Base-by-base conservation (phyloP, 2,329 filamentous ascomycete species). In the Colletotrichum musae region DNA sequence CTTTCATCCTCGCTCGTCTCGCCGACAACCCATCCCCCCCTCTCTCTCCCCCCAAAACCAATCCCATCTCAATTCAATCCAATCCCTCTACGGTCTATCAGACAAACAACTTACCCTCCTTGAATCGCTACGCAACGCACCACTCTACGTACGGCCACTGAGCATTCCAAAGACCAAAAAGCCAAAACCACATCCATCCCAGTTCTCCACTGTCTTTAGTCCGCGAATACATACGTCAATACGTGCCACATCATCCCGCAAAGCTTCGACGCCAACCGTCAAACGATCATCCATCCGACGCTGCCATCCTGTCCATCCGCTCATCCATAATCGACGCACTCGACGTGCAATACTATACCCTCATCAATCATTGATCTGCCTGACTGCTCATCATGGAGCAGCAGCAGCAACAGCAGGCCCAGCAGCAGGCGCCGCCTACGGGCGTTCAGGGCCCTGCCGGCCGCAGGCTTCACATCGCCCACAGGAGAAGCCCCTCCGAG, bases 401-500 rank as follows among this genome's bases (percentile, higher is more conserved):
- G 77, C 80, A 82, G 70, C 72, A 75, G 58, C 75, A 78, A 63
- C 67, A 65, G 45, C 77, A 77, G 72, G 79, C 80, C 81, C 79
- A 80, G 72, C 82, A 84, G 76, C 84, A 83, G 78, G 83, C 83
- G 77, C 83, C 83, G 77, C 77, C 84, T 74, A 86, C 86, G 78
- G 88, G 88, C 77, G 87, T 90, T 70, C 86, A 86, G 80, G 94
- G 94, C 75, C 93, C 94, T 77, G 84, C 92, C 80, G 94, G 94
- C 79, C 94, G 95, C 80, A 92, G 95, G 81, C 90, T 98, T 81
- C 95, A 98, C 86, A 98, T 98, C 84, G 95, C 95, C 78, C 95
- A 98, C 86, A 93, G 95, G 80, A 92, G 95, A 83, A 98, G 94
- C 85, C 96, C 95, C 73, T 98, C 96, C 75, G 96, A 98, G 88